Conservation (phyloP, 306 rosid species). For the Cicer cuneatum region DNA sequence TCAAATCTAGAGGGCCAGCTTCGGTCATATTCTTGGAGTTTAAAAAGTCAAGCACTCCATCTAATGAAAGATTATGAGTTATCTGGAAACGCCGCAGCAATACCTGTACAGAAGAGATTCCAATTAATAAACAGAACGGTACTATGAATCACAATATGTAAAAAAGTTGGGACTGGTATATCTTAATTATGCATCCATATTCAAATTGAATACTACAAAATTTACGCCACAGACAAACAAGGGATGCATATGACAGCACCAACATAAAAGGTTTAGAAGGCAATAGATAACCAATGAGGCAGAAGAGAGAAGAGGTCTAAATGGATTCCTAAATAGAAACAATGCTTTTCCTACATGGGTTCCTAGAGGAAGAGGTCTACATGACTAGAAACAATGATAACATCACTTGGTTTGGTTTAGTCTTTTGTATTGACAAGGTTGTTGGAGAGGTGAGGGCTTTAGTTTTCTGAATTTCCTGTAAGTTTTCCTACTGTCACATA, state of each 20-base stretch:
- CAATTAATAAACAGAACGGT: slow-evolving; percentile 29
- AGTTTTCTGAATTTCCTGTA: slow-evolving; percentile 12
- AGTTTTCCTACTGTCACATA: no score
- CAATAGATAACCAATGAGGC: slow-evolving; percentile 15
- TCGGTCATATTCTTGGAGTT: slow-evolving; percentile 97
- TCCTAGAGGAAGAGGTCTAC: not conserved
- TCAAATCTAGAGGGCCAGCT: slow-evolving; percentile 87
- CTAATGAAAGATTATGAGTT: slow-evolving; percentile 90
- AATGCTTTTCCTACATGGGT: not conserved
- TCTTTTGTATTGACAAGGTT: slow-evolving; percentile 31
- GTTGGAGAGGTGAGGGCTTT: slow-evolving; percentile 38
- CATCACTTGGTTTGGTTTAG: slow-evolving; percentile 18
- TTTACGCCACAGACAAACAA: not conserved
- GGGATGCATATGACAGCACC: not conserved
- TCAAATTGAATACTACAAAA: not conserved
- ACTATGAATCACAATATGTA: not conserved
- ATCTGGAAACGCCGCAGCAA: slow-evolving; percentile 82
- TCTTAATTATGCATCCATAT: slow-evolving; percentile 24
- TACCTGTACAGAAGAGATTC: slow-evolving; percentile 61
- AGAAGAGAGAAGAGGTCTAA: slow-evolving; percentile 5
- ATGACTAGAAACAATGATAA: not conserved
- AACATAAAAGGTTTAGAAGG: slow-evolving; percentile 27
- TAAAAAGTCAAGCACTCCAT: slow-evolving; percentile 90
- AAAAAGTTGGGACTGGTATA: slow-evolving; percentile 13
- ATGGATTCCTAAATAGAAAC: not conserved